Percentiles rank a stretch among this genome's conserved stretches.
These are phyloP conservation scores for Kwoniella dejecticola DNA, from an alignment of 768 basidiomycete genomes.

Conservation along the genomic window DNA sequence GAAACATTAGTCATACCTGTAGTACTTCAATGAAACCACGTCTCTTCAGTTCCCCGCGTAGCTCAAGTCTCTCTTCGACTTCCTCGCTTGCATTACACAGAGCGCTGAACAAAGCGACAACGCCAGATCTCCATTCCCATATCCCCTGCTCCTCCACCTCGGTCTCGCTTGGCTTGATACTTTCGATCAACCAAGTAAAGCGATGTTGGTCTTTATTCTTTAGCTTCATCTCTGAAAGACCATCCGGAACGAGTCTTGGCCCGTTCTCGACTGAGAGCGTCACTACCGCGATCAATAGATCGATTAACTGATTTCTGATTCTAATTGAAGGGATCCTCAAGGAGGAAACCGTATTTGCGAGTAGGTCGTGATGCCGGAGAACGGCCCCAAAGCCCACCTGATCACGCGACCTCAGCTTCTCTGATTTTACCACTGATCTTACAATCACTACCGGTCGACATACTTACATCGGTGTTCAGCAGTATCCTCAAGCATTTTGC, in stretches of 20 bases:
- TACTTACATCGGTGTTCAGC: conserved; percentile 81
- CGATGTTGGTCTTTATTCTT: conserved; percentile 73
- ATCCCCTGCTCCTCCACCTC: conserved; percentile 62
- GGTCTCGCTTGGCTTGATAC: conserved; percentile 55
- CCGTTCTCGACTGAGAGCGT: conserved; percentile 71
- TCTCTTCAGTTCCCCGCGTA: conserved; percentile 79
- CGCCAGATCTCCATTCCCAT: conserved; percentile 79
- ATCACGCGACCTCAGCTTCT: not conserved
- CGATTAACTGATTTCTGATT: conserved; percentile 68
- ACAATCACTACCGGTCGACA: no score
- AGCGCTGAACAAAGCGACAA: conserved; percentile 78
- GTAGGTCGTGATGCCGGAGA: conserved; percentile 65
- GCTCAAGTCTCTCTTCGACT: conserved; percentile 73
- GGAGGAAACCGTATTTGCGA: conserved; percentile 73
- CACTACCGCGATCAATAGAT: conserved; percentile 82
- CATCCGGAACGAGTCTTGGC: conserved; percentile 71
- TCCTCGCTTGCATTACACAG: conserved; percentile 73
- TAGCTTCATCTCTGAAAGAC: conserved; percentile 76
- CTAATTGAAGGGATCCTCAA: conserved; percentile 70
- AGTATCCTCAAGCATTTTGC: conserved; percentile 79
- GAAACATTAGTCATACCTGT: no score
- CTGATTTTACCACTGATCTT: no score
- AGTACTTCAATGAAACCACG: conserved; percentile 81
- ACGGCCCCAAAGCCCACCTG: conserved; percentile 75
- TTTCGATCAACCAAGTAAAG: conserved; percentile 72